These are phyloP conservation scores for Lichtheimia ramosa DNA, from an alignment of 371 early-diverging fungal species.

Conservation along the genomic window DNA sequence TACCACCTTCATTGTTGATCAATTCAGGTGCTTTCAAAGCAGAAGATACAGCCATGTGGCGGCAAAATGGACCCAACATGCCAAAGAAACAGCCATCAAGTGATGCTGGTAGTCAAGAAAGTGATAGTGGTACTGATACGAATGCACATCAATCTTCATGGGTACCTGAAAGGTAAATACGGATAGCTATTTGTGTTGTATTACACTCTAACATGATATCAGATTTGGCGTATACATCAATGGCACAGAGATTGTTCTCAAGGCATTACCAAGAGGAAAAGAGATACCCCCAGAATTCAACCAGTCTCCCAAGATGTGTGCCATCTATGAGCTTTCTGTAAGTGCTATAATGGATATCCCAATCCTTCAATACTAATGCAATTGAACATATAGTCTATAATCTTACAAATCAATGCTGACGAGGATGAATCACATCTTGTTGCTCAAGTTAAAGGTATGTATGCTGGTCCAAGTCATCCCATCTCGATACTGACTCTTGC, in stretches of 20 bases:
- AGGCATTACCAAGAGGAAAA: conserved; percentile 40
- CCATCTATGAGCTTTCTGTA: conserved; percentile 62
- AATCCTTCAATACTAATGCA: background rate
- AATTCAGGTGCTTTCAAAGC: conserved; percentile 65
- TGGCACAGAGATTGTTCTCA: conserved; percentile 41
- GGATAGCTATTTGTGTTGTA: no score
- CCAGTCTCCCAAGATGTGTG: conserved; percentile 38
- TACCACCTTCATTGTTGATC: conserved; percentile 69
- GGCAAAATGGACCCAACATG: conserved; percentile 46
- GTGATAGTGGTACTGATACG: conserved; percentile 7
- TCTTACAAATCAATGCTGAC: conserved; percentile 65
- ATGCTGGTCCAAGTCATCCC: no score
- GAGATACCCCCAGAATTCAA: conserved; percentile 47
- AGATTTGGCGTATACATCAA: conserved; percentile 56
- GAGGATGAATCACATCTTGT: conserved; percentile 75
- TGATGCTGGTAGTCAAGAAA: conserved; percentile 13
- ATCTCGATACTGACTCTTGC: background rate
- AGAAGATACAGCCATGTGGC: conserved; percentile 56
- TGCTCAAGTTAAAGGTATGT: conserved; percentile 66
- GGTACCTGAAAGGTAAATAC: conserved; percentile 46
- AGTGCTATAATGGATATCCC: background rate
- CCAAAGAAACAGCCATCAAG: conserved; percentile 15
- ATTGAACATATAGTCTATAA: conserved; percentile 48
- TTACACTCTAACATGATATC: background rate
- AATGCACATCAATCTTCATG: conserved; percentile 25